Conservation (phyloP, 2,329 filamentous ascomycete genomes). For the Thelonectria blattea region DNA sequence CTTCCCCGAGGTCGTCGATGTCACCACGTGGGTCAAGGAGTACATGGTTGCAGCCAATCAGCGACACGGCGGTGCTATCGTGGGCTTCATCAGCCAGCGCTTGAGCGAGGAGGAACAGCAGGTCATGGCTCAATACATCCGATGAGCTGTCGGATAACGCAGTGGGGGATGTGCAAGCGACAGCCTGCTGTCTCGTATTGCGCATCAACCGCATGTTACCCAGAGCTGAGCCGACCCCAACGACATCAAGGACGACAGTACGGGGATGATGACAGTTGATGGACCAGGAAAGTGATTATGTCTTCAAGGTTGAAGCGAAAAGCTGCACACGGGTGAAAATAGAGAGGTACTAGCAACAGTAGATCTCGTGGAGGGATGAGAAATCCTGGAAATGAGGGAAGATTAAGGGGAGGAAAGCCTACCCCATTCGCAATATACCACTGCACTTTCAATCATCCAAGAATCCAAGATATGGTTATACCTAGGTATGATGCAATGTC, state of each 20-base stretch:
- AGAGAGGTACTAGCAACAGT: neutral
- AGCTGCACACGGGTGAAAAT: neutral
- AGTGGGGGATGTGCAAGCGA: neutral
- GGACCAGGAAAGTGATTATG: neutral
- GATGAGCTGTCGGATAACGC: slow-evolving; percentile 34
- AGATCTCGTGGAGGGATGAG: neutral
- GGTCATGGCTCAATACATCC: slow-evolving; percentile 59
- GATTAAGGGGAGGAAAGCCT: neutral
- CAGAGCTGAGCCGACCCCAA: neutral
- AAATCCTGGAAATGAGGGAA: neutral
- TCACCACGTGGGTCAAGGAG: slow-evolving; percentile 82
- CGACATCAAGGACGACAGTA: neutral
- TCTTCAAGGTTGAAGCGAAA: slow-evolving; percentile 2
- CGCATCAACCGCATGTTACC: neutral
- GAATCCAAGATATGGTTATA: neutral
- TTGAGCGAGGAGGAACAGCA: slow-evolving; percentile 66
- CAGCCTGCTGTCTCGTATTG: neutral
- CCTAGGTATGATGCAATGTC: too few relatives aligned
- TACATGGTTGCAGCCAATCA: slow-evolving; percentile 80
- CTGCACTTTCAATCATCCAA: slow-evolving; percentile 8
- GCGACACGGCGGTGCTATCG: slow-evolving; percentile 73
- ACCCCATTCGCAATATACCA: slow-evolving; percentile 3
- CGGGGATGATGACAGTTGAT: slow-evolving; percentile 9
- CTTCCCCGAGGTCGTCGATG: slow-evolving; percentile 83
- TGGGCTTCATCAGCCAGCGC: slow-evolving; percentile 73